Evolutionary conservation across 495 filamentous ascomycete genomes (phyloP), one percentile per base, ranked within the genome.

Genomic region (Corynascus novoguineensis): DNA sequence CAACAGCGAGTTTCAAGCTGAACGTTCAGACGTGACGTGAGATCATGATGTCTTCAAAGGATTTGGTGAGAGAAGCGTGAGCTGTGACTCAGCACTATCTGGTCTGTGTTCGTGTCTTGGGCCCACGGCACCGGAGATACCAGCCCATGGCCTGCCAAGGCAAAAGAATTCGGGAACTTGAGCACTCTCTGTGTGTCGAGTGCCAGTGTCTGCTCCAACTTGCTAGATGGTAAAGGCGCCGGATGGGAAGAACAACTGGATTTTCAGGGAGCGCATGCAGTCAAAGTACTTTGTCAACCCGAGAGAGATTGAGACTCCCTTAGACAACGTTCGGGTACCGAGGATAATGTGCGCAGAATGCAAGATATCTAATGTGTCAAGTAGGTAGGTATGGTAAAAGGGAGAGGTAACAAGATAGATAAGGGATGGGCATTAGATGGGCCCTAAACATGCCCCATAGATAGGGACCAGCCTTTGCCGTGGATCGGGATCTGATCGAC

Each of bases 321-420:
- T n/a, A n/a, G n/a, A n/a, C n/a, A n/a, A n/a, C n/a, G n/a, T n/a
- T n/a, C n/a, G n/a, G n/a, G n/a, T n/a, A n/a, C n/a, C n/a, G n/a
- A n/a, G n/a, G n/a, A n/a, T n/a, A n/a, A n/a, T n/a, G n/a, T n/a
- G n/a, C n/a, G 10, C 37, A 41, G 21, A 41, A 6, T 8, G 21
- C 37, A 41, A 15, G 2, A 41, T 8, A n/a, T n/a, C n/a, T 31
- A 25, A 22, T 21, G 9, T 22, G 6, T 32, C 17, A 21, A 28
- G 34, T 1, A 17, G 6, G n/a, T 21, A 27, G n/a, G 6, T 15
- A 45, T 29, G 11, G 53, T 55, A 55, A 48, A 48, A 24, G 19
- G 22, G 34, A 37, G 28, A 27, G 31, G 53, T 55, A 55, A 55
- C 31, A 29, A 9, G 28, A 37, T 34, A 55, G 53, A 55, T 55